Percentiles rank a stretch among this genome's conserved stretches.
Conservation (phyloP, 352 stramenopile genomes). For the Achlya hypogyna region DNA sequence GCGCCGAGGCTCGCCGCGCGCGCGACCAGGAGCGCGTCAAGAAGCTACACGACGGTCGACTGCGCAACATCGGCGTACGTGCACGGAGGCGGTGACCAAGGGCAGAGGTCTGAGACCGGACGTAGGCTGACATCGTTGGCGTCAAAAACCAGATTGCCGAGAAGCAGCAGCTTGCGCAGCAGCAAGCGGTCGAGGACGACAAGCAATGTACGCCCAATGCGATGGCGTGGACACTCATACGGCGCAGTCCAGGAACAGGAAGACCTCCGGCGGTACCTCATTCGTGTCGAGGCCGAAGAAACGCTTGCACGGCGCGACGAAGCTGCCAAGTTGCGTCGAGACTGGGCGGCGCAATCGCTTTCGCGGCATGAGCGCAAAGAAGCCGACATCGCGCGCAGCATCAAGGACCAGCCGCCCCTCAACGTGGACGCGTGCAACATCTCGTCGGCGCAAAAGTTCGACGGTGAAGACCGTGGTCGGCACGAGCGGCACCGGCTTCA, state of each 20-base stretch:
- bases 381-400: conserved; percentile 45
- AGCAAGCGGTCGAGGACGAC: conserved; percentile 36
- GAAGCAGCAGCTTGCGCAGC: conserved; percentile 28
- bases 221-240: too few relatives aligned
- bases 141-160: conserved; percentile 70
- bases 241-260: conserved; percentile 36
- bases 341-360: conserved; percentile 42
- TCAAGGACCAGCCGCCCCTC: background rate
- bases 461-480: conserved; percentile 46
- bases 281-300: conserved; percentile 69
- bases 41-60: conserved; percentile 49
- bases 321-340: conserved; percentile 49
- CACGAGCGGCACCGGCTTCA: conserved; percentile 55
- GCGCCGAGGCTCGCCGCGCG: conserved; percentile 45
- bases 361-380: conserved; percentile 23
- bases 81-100: background rate
- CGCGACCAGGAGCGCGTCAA: conserved; percentile 59
- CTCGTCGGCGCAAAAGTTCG: conserved; percentile 58
- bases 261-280: conserved; percentile 58
- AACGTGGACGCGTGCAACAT: conserved; percentile 26
- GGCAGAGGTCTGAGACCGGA: background rate
- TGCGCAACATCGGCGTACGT: conserved; percentile 59
- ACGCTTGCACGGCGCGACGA: conserved; percentile 49
- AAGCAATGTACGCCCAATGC: conserved; percentile 33
- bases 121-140: conserved; percentile 60